Evolutionary conservation across 345 rosid species (phyloP).

Genomic region (Streptanthus diversifolius): DNA sequence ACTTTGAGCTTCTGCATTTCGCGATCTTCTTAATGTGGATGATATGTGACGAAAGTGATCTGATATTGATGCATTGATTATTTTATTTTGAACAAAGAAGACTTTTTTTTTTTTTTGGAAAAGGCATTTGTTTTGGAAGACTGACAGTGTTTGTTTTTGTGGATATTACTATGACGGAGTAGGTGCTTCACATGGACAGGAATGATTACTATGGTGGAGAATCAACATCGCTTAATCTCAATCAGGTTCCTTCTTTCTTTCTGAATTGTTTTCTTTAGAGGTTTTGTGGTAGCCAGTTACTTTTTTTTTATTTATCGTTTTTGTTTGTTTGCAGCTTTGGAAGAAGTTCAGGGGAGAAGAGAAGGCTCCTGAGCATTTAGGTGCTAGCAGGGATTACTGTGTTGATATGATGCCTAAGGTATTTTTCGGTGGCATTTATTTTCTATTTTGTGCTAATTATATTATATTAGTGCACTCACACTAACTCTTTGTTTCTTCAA

Average conservation of each 20-base stretch:
- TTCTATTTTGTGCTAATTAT: neutral
- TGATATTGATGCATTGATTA: neutral
- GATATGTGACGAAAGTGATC: neutral
- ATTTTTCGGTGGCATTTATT: neutral
- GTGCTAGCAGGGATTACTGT: conserved; percentile 71
- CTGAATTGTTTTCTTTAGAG: neutral
- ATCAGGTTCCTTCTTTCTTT: conserved; percentile 45
- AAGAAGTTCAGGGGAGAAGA: conserved; percentile 72
- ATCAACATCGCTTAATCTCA: conserved; percentile 79
- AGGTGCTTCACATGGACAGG: conserved; percentile 86
- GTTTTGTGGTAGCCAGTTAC: neutral
- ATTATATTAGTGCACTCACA: neutral
- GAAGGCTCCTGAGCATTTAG: conserved; percentile 62
- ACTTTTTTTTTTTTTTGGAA: neutral
- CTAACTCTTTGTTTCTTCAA: neutral
- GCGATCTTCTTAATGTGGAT: neutral
- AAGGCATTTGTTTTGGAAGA: neutral
- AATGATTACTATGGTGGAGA: conserved; percentile 90
- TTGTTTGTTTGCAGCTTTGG: conserved; percentile 53
- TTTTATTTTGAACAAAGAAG: neutral
- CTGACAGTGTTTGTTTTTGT: neutral
- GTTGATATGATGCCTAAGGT: conserved; percentile 95
- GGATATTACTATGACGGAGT: neutral
- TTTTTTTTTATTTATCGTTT: neutral
- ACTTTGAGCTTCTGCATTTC: neutral